A percentile compares a stretch with the other conserved stretches of the same genome.
Evolutionary conservation across 768 basidiomycete genomes (phyloP).

Genomic region (Auriscalpium orientale): DNA sequence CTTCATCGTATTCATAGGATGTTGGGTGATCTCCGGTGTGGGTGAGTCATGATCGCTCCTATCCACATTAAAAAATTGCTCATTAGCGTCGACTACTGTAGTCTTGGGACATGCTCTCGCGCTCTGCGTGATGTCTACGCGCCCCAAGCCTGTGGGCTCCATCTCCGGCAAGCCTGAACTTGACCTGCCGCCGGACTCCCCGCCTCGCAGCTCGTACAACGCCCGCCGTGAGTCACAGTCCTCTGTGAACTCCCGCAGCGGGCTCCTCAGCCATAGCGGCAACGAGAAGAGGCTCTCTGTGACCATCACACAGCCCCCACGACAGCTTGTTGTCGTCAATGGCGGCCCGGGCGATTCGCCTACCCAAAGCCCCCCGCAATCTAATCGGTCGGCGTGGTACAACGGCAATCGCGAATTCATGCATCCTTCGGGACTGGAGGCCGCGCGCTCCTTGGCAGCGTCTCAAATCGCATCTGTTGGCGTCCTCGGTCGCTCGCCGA

Average conservation of each 20-base stretch:
- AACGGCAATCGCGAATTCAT: too few species aligned
- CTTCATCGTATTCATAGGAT: slow-evolving; percentile 3
- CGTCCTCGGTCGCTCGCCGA: too few species aligned
- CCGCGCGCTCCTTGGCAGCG: too few species aligned
- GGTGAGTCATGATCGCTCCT: background rate
- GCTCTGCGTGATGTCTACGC: slow-evolving; percentile 5
- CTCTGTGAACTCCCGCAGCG: slow-evolving; percentile 4
- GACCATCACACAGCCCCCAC: background rate
- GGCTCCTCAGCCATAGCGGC: background rate
- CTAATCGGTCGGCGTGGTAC: too few species aligned
- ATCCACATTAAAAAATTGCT: background rate
- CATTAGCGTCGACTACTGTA: background rate
- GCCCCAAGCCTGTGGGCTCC: slow-evolving; percentile 6
- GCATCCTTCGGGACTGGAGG: too few species aligned
- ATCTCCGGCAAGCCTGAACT: background rate
- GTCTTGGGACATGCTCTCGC: slow-evolving; percentile 2
- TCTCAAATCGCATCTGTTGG: too few species aligned
- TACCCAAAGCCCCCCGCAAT: too few species aligned
- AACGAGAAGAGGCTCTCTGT: background rate
- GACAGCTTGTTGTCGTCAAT: background rate
- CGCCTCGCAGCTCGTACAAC: background rate
- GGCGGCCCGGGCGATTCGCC: background rate
- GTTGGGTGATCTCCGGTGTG: slow-evolving; percentile 6
- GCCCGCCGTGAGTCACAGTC: background rate
- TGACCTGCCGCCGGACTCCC: background rate